Evolutionary conservation across 2,329 filamentous ascomycete species (phyloP).

Genomic region (Diaporthe eres): DNA sequence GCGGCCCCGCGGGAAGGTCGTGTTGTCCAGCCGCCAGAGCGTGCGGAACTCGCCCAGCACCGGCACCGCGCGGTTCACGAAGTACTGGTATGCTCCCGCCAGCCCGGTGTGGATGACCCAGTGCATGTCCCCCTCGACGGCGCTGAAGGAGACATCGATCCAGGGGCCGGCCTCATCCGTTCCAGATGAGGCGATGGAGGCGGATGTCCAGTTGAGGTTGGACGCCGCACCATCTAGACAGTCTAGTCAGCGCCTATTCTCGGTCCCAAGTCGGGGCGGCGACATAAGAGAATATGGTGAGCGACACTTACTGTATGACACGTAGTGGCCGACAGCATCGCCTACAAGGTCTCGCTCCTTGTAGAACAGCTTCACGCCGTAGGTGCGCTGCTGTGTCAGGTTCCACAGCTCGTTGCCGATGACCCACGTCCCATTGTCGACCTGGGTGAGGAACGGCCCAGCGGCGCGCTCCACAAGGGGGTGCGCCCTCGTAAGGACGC

Average conservation of each 20-base stretch:
- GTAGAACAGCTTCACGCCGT: constrained; percentile 49
- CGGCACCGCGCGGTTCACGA: constrained; percentile 64
- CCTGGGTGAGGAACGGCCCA: constrained; percentile 47
- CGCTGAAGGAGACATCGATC: constrained; percentile 63
- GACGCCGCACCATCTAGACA: constrained; percentile 59
- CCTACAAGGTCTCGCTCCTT: constrained; percentile 47
- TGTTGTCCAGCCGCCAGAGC: constrained; percentile 64
- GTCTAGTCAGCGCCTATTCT: background rate
- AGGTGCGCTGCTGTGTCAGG: constrained; percentile 47
- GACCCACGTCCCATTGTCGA: constrained; percentile 49
- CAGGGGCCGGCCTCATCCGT: constrained; percentile 54
- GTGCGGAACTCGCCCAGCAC: constrained; percentile 64
- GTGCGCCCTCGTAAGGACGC: background rate
- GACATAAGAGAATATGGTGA: background rate
- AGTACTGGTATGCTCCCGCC: constrained; percentile 67
- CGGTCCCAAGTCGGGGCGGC: background rate
- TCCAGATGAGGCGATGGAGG: constrained; percentile 54
- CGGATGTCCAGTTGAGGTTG: constrained; percentile 63
- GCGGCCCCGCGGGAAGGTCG: constrained; percentile 60
- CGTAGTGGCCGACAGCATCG: constrained; percentile 50
- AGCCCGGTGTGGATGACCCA: constrained; percentile 65
- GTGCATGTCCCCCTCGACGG: constrained; percentile 64
- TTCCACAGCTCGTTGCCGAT: constrained; percentile 46
- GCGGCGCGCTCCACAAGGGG: constrained; percentile 29
- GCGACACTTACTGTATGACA: constrained; percentile 49